These are phyloP conservation scores for Neonectria coccinea DNA, from an alignment of 2,329 filamentous ascomycete species.

Conservation along the genomic window DNA sequence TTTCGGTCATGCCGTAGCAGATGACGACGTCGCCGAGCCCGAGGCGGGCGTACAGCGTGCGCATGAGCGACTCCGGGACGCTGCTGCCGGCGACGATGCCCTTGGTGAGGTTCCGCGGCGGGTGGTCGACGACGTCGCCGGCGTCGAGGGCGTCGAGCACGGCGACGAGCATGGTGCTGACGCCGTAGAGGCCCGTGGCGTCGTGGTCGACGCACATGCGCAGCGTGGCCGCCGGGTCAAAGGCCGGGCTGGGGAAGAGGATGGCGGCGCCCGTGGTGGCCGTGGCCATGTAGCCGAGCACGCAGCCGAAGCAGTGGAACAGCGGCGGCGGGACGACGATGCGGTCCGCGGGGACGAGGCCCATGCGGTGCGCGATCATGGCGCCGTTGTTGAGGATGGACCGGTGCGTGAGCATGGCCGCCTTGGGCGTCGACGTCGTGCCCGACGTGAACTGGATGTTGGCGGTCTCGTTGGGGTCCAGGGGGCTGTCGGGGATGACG, in stretches of 20 bases:
- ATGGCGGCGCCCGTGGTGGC: constrained; percentile 83
- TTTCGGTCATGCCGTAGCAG: constrained; percentile 98
- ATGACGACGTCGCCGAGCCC: constrained; percentile 88
- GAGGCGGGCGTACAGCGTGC: constrained; percentile 75
- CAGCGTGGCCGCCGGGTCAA: constrained; percentile 81
- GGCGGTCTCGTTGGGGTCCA: constrained; percentile 76
- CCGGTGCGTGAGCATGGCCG: constrained; percentile 86
- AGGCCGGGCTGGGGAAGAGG: constrained; percentile 87
- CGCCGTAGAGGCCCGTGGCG: constrained; percentile 81
- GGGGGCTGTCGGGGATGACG: constrained; percentile 58
- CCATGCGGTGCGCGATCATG: constrained; percentile 87
- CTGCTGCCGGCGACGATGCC: constrained; percentile 90
- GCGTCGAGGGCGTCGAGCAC: constrained; percentile 80
- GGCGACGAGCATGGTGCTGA: constrained; percentile 94
- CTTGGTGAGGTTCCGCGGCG: constrained; percentile 70
- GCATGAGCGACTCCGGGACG: constrained; percentile 87
- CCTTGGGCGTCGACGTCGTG: constrained; percentile 92
- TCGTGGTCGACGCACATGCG: constrained; percentile 63
- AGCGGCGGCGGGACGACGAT: constrained; percentile 88
- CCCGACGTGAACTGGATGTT: constrained; percentile 98
- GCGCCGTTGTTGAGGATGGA: constrained; percentile 94
- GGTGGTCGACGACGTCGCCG: constrained; percentile 44
- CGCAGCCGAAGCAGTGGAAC: constrained; percentile 91
- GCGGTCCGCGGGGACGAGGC: constrained; percentile 77
- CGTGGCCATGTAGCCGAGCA: constrained; percentile 96